phyloP scores from a whole-genome alignment of 345 rosid species.

The Theobroma cacao region DNA sequence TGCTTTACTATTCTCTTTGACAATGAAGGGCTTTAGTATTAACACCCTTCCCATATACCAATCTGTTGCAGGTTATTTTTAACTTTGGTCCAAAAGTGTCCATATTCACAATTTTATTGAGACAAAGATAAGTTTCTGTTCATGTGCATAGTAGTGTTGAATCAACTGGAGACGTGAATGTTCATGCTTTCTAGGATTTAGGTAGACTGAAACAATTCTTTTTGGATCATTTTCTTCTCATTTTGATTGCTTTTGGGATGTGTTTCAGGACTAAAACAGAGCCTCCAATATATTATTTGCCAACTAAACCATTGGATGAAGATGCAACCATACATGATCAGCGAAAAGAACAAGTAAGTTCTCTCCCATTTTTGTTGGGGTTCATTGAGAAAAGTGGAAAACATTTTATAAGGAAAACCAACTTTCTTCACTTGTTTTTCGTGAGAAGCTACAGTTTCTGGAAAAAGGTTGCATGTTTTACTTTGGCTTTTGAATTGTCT shows the following conservation, averaged over 20 bases:
- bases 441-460: neutral
- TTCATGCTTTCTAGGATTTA: constrained; percentile 37
- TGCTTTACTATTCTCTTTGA: neutral
- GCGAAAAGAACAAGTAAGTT: constrained; percentile 65
- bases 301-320: constrained; percentile 62
- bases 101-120: constrained; percentile 95
- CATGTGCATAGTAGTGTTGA: constrained; percentile 63
- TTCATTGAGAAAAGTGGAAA: neutral
- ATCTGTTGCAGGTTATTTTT: constrained; percentile 89
- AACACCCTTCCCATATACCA: constrained; percentile 12
- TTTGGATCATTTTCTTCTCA: constrained; percentile 1
- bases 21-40: neutral
- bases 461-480: neutral
- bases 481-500: neutral
- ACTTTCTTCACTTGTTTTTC: neutral
- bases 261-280: constrained; percentile 82
- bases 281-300: constrained; percentile 80
- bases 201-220: constrained; percentile 25
- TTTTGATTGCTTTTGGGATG: constrained; percentile 27
- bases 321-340: constrained; percentile 50
- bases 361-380: constrained; percentile 2
- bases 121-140: constrained; percentile 93
- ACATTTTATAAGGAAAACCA: neutral
- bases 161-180: constrained; percentile 30
- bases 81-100: constrained; percentile 97